Base-by-base conservation (phyloP, 2,329 filamentous ascomycete genomes). In the Xylaria sp. region DNA sequence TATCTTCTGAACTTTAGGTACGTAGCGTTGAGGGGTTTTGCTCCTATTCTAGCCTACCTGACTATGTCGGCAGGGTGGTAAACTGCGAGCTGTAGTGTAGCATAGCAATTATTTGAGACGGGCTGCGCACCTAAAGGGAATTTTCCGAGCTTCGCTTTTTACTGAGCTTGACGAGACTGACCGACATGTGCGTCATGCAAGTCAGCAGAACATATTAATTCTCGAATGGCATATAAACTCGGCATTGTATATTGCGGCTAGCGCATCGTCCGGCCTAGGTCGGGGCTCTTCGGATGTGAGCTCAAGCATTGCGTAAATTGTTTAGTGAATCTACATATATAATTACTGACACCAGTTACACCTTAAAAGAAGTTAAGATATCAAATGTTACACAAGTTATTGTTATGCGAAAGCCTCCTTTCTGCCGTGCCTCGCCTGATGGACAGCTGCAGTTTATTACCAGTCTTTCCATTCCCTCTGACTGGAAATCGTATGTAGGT, bases 141-240 rank as follows among this genome's bases (percentile, higher is more conserved):
- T 38, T 44, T 29, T 45, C 39, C 50, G 29, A 44, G 20, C 45
- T 25, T 33, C 9, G 44, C 36, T 15, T 31, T 31, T 64, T 5
- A 38, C 36, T 10, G 31, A 38, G 27, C 9, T 31, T 27, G 38
- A 38, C n/a, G 49, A 9, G 11, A 33, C 31, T 5, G 36, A 29
- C 22, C n/a, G 56, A 65, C 42, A 55, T 42, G 33, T 58, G 56
- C 56, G 22, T 44, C 22, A 65, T 61, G 63, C 63, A 61, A 20
- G 42, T 50, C 31, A 56, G 50, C 56, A 47, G 15, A 45, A 31
- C 10, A 56, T 17, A 44, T 53, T 27, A 33, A 22, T 4, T 13
- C 51, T 25, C 7, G 42, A 44, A 36, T 7, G 51, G 27, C 3
- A 53, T 36, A 6, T 33, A 27, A 15, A 25, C 31, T 50, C 25